These are phyloP conservation scores for Zygoascus sp. DNA, from an alignment of 1,139 yeast genomes.

Conservation along the genomic window DNA sequence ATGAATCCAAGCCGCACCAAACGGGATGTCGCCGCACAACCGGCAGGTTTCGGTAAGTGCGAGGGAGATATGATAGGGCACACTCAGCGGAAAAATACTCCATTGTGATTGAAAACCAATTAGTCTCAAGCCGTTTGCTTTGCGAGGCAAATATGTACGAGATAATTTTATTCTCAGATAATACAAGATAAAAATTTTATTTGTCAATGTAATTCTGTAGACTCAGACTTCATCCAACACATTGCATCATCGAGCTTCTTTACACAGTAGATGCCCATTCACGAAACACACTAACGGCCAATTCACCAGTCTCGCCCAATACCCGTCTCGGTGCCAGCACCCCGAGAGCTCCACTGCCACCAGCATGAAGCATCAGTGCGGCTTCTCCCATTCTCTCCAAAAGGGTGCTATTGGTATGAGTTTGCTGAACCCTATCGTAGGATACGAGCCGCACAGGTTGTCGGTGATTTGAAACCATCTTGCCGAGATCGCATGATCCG, in stretches of 20 bases:
- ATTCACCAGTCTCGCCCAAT: constrained; percentile 3
- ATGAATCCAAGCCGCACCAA: not conserved
- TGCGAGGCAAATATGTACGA: too few relatives aligned
- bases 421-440: constrained; percentile 6
- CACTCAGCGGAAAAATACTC: too few relatives aligned
- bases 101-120: too few relatives aligned
- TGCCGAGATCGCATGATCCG: not conserved
- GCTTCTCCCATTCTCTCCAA: not conserved
- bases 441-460: constrained; percentile 6
- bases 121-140: too few relatives aligned
- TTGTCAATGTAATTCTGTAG: too few relatives aligned
- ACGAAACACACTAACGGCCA: not conserved
- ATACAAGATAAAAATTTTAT: too few relatives aligned
- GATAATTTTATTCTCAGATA: too few relatives aligned
- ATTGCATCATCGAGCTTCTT: too few relatives aligned
- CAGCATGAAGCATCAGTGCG: constrained; percentile 6
- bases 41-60: not conserved
- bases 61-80: not conserved
- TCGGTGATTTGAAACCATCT: not conserved
- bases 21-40: not conserved
- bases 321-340: not conserved
- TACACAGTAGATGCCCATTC: too few relatives aligned
- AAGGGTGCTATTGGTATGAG: not conserved
- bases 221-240: too few relatives aligned
- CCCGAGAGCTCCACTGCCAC: not conserved